Evolutionary conservation across 257 asterid species (phyloP).

Genomic region (Plantago elongata): DNA sequence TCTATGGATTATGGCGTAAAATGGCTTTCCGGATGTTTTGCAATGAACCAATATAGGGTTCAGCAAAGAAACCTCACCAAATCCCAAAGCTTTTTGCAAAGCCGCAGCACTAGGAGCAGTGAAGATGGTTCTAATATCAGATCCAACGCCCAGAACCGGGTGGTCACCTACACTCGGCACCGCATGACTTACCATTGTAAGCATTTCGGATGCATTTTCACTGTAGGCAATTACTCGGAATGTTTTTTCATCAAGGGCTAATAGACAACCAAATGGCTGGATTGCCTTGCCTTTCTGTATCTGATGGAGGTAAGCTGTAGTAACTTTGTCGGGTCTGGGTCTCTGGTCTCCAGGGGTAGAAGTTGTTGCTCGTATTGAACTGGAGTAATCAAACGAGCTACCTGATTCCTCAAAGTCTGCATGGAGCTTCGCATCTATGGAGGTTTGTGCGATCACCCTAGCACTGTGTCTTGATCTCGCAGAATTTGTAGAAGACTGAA

Average conservation of each 20-base stretch:
- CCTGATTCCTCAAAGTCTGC: conserved; percentile 57
- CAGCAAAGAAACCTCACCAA: conserved; percentile 79
- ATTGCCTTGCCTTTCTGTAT: conserved; percentile 52
- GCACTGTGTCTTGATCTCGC: conserved; percentile 54
- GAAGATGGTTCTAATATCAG: conserved; percentile 45
- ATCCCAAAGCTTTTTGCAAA: conserved; percentile 56
- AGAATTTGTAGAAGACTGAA: conserved; percentile 45
- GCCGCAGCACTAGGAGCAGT: conserved; percentile 59
- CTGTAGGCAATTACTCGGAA: conserved; percentile 56
- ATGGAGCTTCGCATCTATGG: conserved; percentile 54
- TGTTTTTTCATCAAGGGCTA: conserved; percentile 59
- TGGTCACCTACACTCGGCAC: conserved; percentile 59
- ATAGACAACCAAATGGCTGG: conserved; percentile 59
- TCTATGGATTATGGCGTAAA: conserved; percentile 84
- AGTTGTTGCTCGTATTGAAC: conserved; percentile 36
- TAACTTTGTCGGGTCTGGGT: conserved; percentile 45
- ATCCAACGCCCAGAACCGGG: conserved; percentile 52
- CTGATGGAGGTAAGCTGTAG: conserved; percentile 53
- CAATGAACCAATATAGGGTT: conserved; percentile 92
- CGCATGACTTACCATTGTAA: conserved; percentile 53
- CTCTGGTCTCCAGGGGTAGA: conserved; percentile 24
- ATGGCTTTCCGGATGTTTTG: conserved; percentile 91
- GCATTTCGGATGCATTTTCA: conserved; percentile 60
- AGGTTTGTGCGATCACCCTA: conserved; percentile 48
- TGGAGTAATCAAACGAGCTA: conserved; percentile 54